phyloP scores from a whole-genome alignment of 2,329 filamentous ascomycete genomes.

The Cladophialophora bantiana region DNA sequence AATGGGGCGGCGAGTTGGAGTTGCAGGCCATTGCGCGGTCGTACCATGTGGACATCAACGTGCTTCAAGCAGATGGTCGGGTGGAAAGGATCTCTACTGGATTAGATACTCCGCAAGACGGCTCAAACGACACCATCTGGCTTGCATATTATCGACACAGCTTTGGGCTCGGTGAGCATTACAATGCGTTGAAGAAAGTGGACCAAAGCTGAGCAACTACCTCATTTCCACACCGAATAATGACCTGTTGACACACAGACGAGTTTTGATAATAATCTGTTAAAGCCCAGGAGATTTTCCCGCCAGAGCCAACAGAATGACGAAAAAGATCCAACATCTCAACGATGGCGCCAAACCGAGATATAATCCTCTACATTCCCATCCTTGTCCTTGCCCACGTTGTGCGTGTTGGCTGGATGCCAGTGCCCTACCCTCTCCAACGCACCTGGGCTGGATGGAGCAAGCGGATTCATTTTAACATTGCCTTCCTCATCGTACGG shows the following conservation, averaged over 20 bases:
- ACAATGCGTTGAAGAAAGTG: slow-evolving; percentile 76
- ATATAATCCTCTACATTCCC: slow-evolving; percentile 53
- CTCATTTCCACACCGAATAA: not conserved
- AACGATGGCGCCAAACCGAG: slow-evolving; percentile 52
- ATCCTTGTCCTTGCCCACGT: slow-evolving; percentile 56
- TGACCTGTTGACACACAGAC: not conserved
- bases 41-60: slow-evolving; percentile 80
- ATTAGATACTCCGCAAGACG: slow-evolving; percentile 44
- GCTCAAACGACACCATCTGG: slow-evolving; percentile 67
- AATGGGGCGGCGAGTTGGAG: slow-evolving; percentile 96
- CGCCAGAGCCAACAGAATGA: not conserved
- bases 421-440: slow-evolving; percentile 61
- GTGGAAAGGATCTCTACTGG: slow-evolving; percentile 75
- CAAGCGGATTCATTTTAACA: slow-evolving; percentile 57
- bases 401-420: slow-evolving; percentile 63
- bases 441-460: slow-evolving; percentile 49
- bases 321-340: slow-evolving; percentile 14
- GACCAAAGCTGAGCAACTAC: slow-evolving; percentile 18
- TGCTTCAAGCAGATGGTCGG: slow-evolving; percentile 81
- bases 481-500: slow-evolving; percentile 65
- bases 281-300: slow-evolving; percentile 8
- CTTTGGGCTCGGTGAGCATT: slow-evolving; percentile 94
- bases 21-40: slow-evolving; percentile 80
- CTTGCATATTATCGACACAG: slow-evolving; percentile 93
- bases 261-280: not conserved